These are phyloP conservation scores for Viola odorata DNA, from an alignment of 345 rosid species.

Conservation along the genomic window DNA sequence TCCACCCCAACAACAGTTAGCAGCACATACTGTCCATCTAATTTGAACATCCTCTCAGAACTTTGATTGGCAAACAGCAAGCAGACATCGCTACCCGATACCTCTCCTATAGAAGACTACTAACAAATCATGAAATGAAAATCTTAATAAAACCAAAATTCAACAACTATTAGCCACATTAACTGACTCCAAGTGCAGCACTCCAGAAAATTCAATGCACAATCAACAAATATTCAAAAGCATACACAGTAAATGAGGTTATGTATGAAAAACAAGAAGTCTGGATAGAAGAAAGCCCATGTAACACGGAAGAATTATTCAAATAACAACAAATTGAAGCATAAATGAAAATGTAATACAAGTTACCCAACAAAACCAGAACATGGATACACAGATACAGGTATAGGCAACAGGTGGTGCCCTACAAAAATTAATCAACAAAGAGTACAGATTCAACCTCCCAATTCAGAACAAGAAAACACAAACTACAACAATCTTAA, in stretches of 20 bases:
- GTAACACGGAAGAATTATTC: not conserved
- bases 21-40: not conserved
- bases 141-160: not conserved
- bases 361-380: not conserved
- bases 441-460: not conserved
- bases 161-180: not conserved
- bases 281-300: not conserved
- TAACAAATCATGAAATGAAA: not conserved
- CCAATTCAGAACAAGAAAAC: not conserved
- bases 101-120: not conserved
- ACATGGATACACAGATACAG: not conserved
- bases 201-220: not conserved
- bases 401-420: not conserved
- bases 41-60: not conserved
- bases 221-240: no score
- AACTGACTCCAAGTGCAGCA: not conserved
- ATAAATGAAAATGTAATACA: not conserved
- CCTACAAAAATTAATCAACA: not conserved
- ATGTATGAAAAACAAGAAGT: not conserved
- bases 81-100: not conserved
- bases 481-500: slow-evolving; percentile 1
- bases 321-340: not conserved
- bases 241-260: not conserved
- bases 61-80: not conserved
- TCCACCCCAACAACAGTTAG: no score